Evolutionary conservation across 2,329 filamentous ascomycete species (phyloP).

Genomic region (Xylaria sp.): DNA sequence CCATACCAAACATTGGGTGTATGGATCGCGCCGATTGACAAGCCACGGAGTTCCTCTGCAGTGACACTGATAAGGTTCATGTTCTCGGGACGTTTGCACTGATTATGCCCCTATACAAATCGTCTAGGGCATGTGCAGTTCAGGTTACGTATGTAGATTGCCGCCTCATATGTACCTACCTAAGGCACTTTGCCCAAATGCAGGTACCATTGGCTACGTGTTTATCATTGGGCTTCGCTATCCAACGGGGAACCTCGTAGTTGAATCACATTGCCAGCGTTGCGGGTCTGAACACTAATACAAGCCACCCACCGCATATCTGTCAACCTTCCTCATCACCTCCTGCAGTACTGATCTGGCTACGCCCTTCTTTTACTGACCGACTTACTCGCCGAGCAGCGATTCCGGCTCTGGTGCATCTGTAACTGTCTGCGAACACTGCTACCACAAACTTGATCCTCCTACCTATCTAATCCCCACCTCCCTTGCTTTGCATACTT

Average conservation of each 20-base stretch:
- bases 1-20: too few species aligned
- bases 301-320: neutral
- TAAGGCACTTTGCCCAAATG: neutral
- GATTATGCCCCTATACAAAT: neutral
- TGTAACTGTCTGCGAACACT: neutral
- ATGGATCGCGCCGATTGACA: too few species aligned
- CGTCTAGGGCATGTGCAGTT: neutral
- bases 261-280: neutral
- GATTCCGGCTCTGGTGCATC: neutral
- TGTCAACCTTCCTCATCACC: neutral
- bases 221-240: neutral
- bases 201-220: neutral
- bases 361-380: neutral
- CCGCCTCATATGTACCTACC: too few species aligned
- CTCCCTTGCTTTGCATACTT: conserved; percentile 6
- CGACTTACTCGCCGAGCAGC: neutral
- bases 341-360: neutral
- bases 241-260: neutral
- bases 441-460: neutral
- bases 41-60: too few species aligned
- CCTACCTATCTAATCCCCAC: conserved; percentile 32
- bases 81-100: too few species aligned
- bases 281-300: neutral
- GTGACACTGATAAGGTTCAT: too few species aligned
- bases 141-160: neutral